Evolutionary conservation across 495 filamentous ascomycete species (phyloP), one percentile per base, ranked within the genome.

Genomic region (Podospora conica): DNA sequence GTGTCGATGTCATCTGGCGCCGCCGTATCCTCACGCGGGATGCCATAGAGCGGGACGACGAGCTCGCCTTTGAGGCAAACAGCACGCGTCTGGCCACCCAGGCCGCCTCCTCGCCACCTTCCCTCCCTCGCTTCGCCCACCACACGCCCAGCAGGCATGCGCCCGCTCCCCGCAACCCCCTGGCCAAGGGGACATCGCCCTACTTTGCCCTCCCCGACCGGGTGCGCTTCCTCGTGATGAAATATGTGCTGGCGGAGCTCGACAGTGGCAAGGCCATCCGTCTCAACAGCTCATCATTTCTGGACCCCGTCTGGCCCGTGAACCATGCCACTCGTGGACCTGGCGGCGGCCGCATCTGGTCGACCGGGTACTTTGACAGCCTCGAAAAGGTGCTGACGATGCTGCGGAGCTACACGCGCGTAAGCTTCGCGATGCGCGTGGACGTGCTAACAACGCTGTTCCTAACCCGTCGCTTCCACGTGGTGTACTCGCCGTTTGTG

Each of bases 391-490:
- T 66, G 1, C 62, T 72, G 9, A 57, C 55, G 1, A 61, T 63
- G 0, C 55, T 75, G 5, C 21, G 63, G 0, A 22, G n/a, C 2
- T 74, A 74, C 62, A 61, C 66, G 3, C 59, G 40, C 2, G 66
- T 70, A n/a, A 71, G 71, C 63, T 67, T 67, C 9, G 67, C 63
- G 56, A 69, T 74, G 64, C 65, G 68, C 25, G 60, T 71, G 11
- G 70, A 75, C 48, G 27, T 76, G 9, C 28, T 75, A 33, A 63
- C 67, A 1, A 63, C 69, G 1, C 58, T 76, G 4, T 69, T 76
- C 25, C 65, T 74, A 20, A 69, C 61, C 3, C 65, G 73, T 28
- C 66, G 67, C 29, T 76, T 77, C 60, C 75, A 77, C 58, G 68
- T 76, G 5, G 63, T 71, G 1, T 69, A 67, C 55, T 70, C 72